Conservation (phyloP, 2,329 filamentous ascomycete species). For the Emericellopsis atlantica region DNA sequence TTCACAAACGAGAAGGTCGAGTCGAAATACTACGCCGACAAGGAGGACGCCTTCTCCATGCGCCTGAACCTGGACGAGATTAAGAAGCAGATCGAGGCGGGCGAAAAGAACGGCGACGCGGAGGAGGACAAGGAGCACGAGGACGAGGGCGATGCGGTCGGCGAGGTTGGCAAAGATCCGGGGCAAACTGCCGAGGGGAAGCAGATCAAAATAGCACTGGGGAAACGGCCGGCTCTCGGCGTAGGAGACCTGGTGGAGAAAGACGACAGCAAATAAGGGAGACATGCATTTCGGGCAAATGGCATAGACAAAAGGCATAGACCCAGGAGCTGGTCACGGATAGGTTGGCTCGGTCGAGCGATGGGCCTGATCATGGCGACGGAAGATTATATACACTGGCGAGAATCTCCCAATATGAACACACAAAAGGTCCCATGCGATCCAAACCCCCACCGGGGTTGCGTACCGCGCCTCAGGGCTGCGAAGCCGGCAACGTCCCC, state of each 20-base stretch:
- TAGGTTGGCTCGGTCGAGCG: too few species aligned
- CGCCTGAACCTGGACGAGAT: conserved; percentile 65
- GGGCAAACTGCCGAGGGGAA: conserved; percentile 30
- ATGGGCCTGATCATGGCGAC: too few species aligned
- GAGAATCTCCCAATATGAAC: too few species aligned
- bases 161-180: conserved; percentile 45
- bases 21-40: conserved; percentile 90
- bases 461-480: background rate
- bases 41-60: conserved; percentile 94
- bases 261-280: conserved; percentile 28
- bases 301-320: background rate
- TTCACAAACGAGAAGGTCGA: conserved; percentile 83
- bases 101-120: conserved; percentile 20
- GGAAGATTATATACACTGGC: too few species aligned
- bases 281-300: too few species aligned
- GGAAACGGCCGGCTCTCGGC: conserved; percentile 50
- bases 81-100: conserved; percentile 31
- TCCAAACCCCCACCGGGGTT: background rate
- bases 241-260: conserved; percentile 69
- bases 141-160: conserved; percentile 59
- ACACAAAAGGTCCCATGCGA: too few species aligned
- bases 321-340: too few species aligned
- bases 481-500: too few species aligned
- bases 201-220: conserved; percentile 78
- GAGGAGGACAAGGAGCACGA: conserved; percentile 27